These are phyloP conservation scores for Exophiala bonariae DNA, from an alignment of 2,329 filamentous ascomycete species.

Conservation along the genomic window DNA sequence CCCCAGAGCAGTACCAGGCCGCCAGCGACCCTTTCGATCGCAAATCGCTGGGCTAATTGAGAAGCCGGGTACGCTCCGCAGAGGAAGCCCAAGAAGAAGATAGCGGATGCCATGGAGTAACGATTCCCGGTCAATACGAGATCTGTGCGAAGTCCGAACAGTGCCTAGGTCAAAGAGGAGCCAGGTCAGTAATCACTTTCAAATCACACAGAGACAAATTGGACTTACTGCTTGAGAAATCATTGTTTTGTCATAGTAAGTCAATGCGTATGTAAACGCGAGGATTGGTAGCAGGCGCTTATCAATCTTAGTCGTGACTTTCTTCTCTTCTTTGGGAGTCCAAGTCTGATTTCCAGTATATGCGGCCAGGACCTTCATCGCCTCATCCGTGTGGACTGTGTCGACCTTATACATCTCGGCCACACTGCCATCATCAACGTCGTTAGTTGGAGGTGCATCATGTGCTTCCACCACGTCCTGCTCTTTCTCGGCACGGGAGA, in stretches of 20 bases:
- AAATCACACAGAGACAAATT: neutral
- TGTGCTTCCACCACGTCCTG: no score
- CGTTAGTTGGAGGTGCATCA: no score
- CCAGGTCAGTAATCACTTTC: no score
- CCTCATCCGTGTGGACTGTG: conserved; percentile 41
- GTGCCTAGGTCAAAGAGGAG: conserved; percentile 29
- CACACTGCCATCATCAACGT: no score
- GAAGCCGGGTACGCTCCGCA: conserved; percentile 72
- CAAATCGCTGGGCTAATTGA: conserved; percentile 66
- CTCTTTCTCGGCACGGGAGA: no score
- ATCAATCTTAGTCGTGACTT: conserved; percentile 37
- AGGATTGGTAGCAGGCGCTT: conserved; percentile 51
- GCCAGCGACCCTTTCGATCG: conserved; percentile 62
- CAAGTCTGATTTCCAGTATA: conserved; percentile 47
- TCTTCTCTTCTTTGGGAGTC: conserved; percentile 46
- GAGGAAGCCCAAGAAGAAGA: conserved; percentile 74
- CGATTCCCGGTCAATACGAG: conserved; percentile 42
- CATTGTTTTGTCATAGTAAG: conserved; percentile 61
- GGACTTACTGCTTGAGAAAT: conserved; percentile 49
- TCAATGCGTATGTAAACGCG: conserved; percentile 49
- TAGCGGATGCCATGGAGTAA: conserved; percentile 33
- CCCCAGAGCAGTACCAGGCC: conserved; percentile 66
- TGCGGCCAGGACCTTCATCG: conserved; percentile 40
- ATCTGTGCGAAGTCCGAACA: conserved; percentile 45
- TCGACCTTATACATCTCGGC: conserved; percentile 25